phyloP scores from a whole-genome alignment of 2,329 filamentous ascomycete genomes.

The Ophiognomonia clavigignenti-juglandacearum region DNA sequence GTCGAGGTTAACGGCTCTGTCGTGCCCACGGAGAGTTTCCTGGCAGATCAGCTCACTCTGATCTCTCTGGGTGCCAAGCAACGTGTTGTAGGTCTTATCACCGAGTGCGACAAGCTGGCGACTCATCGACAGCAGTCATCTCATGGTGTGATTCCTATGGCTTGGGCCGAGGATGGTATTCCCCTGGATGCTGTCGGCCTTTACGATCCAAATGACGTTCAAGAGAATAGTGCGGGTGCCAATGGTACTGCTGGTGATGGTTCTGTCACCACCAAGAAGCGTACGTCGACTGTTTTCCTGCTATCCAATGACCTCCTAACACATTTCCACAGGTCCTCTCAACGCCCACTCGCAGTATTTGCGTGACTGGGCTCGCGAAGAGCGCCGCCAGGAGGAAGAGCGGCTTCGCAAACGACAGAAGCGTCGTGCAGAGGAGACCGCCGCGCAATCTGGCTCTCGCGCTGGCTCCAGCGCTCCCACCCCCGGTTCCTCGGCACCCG shows the following conservation, averaged over 20 bases:
- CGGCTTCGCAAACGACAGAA: constrained; percentile 64
- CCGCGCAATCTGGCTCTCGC: constrained; percentile 45
- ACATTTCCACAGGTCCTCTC: constrained; percentile 37
- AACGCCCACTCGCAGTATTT: constrained; percentile 47
- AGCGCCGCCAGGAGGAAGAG: constrained; percentile 69
- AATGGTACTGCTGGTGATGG: constrained; percentile 38
- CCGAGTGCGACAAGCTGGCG: constrained; percentile 69
- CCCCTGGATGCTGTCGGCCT: constrained; percentile 38
- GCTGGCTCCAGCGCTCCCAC: constrained; percentile 55
- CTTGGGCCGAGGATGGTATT: constrained; percentile 68
- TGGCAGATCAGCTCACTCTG: constrained; percentile 79
- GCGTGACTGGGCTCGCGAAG: constrained; percentile 58
- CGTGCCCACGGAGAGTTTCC: constrained; percentile 67
- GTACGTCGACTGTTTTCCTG: constrained; percentile 37
- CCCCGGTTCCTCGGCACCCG: constrained; percentile 58
- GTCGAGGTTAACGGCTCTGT: constrained; percentile 63
- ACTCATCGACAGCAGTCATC: constrained; percentile 70
- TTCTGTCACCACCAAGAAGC: constrained; percentile 53
- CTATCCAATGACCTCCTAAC: constrained; percentile 8
- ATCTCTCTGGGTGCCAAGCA: constrained; percentile 81
- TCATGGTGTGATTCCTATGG: constrained; percentile 71
- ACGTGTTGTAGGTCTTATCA: constrained; percentile 67
- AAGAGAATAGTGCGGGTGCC: constrained; percentile 28
- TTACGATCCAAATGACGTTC: constrained; percentile 12
- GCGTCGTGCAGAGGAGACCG: constrained; percentile 49